A percentile compares a stretch with the other conserved stretches of the same genome.
Evolutionary conservation across 257 asterid genomes (phyloP).

Genomic region (Gardenia jasminoides): DNA sequence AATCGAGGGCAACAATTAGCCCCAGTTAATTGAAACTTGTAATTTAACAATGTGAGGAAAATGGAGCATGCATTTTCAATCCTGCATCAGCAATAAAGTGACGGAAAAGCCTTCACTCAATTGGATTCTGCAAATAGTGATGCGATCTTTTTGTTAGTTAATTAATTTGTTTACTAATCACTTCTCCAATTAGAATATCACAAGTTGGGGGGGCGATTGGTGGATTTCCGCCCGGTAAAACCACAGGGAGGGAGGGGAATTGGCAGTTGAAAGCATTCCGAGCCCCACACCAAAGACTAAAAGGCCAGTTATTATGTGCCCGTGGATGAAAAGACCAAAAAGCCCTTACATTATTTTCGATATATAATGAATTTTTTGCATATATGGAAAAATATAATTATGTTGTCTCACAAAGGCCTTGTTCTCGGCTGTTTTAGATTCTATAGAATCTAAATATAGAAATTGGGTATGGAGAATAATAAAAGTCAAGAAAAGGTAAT

Average conservation of each 20-base stretch:
- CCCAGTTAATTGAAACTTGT: not conserved
- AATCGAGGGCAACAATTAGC: not conserved
- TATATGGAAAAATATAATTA: not conserved
- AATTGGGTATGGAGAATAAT: too few relatives aligned
- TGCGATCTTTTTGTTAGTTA: not conserved
- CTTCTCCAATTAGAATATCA: too few relatives aligned
- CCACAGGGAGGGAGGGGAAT: not conserved
- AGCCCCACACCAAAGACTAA: not conserved
- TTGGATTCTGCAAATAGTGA: not conserved
- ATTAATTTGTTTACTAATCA: not conserved
- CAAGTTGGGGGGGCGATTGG: not conserved
- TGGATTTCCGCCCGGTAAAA: not conserved
- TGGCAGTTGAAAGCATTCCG: not conserved
- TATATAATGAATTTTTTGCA: not conserved
- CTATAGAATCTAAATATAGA: too few relatives aligned
- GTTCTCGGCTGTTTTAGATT: too few relatives aligned
- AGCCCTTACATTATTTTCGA: not conserved
- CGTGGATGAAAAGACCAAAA: not conserved
- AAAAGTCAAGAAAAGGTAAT: too few relatives aligned
- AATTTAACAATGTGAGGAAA: slow-evolving; percentile 7
- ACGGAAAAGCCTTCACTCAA: not conserved
- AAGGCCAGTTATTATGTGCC: not conserved
- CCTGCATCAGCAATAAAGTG: not conserved
- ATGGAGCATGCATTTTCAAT: not conserved
- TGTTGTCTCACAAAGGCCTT: not conserved